Base-by-base conservation (phyloP, 352 stramenopile genomes). In the Globisporangium lucens region DNA sequence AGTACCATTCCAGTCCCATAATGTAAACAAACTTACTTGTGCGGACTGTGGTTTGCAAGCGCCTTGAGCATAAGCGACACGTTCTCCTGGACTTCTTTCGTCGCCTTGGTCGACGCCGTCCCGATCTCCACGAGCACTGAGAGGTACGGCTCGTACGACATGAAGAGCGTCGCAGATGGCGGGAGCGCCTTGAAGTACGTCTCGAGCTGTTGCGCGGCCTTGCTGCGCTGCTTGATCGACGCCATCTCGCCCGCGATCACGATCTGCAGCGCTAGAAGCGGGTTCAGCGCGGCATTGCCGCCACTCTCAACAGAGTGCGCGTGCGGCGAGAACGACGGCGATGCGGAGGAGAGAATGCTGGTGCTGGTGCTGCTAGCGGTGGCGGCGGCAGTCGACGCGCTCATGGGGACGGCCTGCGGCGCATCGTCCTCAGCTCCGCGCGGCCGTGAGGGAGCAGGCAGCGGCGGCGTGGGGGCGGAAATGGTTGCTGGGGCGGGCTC, bases 131-230 rank as follows among this genome's bases (percentile, higher is more conserved):
- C 64, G n/a, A 89, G 61, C 43, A 80, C 17, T 15, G 61, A 57
- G 10, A 90, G 66, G 61, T 84, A 90, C 38, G 78, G 79, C 57
- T 90, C 82, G 56, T 84, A 89, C 4, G 77, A 79, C 41, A 73
- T 57, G 27, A 77, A 63, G 6, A 89, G 65, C 3, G 63, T 61
- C 0, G 73, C 71, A 1, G 76, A 74, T 0, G 68, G 62, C 4
- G 59, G 7, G 30, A 89, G 56, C 3, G 52, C 30, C 22, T 51
- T 61, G 12, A 87, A 75, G 56, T 85, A 77, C 15, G 67, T 51
- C 9, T 76, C 77, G 22, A 89, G 60, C 61, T 87, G 76, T 67
- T 84, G 76, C 12, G 78, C 77, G 29, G 80, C 80, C 17, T 74
- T 68, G 13, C 74, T 41, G 43, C 78, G 78, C 66, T 85, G 76